phyloP scores from a whole-genome alignment of 2,329 filamentous ascomycete genomes.

The Colletotrichum gloeosporioides region DNA sequence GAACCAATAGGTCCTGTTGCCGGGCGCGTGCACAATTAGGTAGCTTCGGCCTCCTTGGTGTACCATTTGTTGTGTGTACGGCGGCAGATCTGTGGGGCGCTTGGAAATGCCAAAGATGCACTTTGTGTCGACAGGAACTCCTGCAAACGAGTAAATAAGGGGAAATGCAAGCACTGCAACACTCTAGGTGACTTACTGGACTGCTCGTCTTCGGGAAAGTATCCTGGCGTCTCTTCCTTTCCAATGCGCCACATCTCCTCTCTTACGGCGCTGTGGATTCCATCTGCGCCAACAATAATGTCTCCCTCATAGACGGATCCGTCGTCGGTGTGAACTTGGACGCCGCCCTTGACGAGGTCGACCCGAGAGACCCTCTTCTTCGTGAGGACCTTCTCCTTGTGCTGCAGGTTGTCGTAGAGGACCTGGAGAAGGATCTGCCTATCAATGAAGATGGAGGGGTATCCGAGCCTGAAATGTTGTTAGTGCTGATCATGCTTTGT shows the following conservation, averaged over 20 bases:
- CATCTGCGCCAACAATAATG: constrained; percentile 44
- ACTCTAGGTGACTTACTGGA: not conserved
- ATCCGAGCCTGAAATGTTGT: constrained; percentile 26
- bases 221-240: constrained; percentile 26
- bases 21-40: constrained; percentile 35
- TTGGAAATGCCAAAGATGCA: constrained; percentile 45
- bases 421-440: constrained; percentile 38
- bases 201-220: constrained; percentile 27
- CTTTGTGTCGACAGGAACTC: constrained; percentile 6
- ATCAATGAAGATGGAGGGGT: constrained; percentile 38
- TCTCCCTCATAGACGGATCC: constrained; percentile 34
- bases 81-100: not conserved
- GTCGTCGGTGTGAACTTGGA: constrained; percentile 34
- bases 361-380: constrained; percentile 17
- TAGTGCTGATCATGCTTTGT: not conserved
- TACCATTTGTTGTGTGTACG: not conserved
- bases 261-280: constrained; percentile 43
- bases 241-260: constrained; percentile 31
- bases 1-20: constrained; percentile 40
- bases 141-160: not conserved
- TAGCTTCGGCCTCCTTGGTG: constrained; percentile 26
- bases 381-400: constrained; percentile 28
- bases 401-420: constrained; percentile 36
- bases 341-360: constrained; percentile 4
- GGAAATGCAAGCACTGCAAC: not conserved